Evolutionary conservation across 2,329 filamentous ascomycete genomes (phyloP), one percentile per base, ranked within the genome.

Genomic region (Volutella citrinella): DNA sequence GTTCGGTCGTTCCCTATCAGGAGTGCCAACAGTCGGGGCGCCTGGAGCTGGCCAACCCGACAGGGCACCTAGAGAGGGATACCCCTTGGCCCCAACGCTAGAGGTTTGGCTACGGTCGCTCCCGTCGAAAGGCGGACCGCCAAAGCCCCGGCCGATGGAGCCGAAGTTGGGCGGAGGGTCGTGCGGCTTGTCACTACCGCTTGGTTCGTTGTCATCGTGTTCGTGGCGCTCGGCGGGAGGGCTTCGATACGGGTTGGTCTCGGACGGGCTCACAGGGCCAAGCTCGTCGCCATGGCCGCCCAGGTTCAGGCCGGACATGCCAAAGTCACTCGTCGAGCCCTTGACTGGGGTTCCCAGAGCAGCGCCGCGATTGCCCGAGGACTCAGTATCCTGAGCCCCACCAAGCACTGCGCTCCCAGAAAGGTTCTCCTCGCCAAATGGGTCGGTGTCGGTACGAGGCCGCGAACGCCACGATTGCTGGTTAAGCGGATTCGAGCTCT

Each of bases 211-310:
- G 7, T 77, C 76, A 12, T 78, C 76, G 29, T 87, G 78, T 13
- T 77, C 74, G 36, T 84, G 80, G 27, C 80, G 80, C 17, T 89
- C 84, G 22, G 83, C 85, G 7, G 85, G 80, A 4, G 93, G 93
- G 59, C 91, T 97, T 45, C 90, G 87, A 57, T 93, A 98, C 3
- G 93, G 93, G 56, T 98, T 98, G 4, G 93, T 97, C 54, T 95
- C 87, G 0, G 90, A 93, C 10, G 93, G 93, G 57, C 91, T 97
- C 55, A 87, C 78, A 1, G 86, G 84, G 38, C 88, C 86, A n/a
- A 71, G 70, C 26, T 60, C 65, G 34, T 79, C 74, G 22, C 78
- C 72, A 30, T 80, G 70, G 31, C 72, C 72, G 60, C 57, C 79
- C 55, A 69, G 71, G 62, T 63, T 76, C 50, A 75, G 69, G 49